Base-by-base conservation (phyloP, 2,329 filamentous ascomycete species). In the Tetracladium maxilliforme region DNA sequence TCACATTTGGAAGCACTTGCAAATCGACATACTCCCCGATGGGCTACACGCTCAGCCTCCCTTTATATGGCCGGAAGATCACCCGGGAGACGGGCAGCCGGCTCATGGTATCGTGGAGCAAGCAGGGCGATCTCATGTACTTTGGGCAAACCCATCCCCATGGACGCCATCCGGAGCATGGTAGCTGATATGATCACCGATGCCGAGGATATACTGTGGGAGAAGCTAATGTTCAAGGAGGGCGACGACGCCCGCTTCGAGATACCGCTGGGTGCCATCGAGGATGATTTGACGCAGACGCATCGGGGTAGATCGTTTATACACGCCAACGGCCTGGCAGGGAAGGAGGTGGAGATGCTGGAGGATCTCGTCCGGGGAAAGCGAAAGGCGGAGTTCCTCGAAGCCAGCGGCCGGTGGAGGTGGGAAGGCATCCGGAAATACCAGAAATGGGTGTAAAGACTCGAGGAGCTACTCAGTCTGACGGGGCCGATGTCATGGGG, bases 301-400 rank as follows among this genome's bases (percentile, higher is more conserved):
- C 7, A 6, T 16, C 9, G 6, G 12, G 9, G 23, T 10, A 11
- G 14, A 12, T 24, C 6, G 16, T 24, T 23, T 23, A 14, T 23
- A 6, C 21, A 23, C 12, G 16, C 14, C 21, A 23, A 23, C 12
- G 21, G 21, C 12, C 21, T 23, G 10, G 21, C 7, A 15, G 21
- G 21, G 3, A 23, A 23, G 12, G 21, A 23, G 7, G 21, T 14
- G 21, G 21, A 23, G 12, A 23, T 23, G 21, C 21, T 23, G 11
- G 21, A 23, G 21, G 21, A 23, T 12, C 12, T 23, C 8, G 21
- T 23, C 3, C 15, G 16, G 10, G 21, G 21, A 16, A 10, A 16
- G 16, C 21, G 12, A 16, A 23, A 16, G 9, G 14, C n/a, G 11
- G 6, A 23, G 4, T 14, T 23, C 7, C 12, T 22, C 21, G 21